Conservation (phyloP, 352 stramenopile species). For the Phytophthora ramorum region DNA sequence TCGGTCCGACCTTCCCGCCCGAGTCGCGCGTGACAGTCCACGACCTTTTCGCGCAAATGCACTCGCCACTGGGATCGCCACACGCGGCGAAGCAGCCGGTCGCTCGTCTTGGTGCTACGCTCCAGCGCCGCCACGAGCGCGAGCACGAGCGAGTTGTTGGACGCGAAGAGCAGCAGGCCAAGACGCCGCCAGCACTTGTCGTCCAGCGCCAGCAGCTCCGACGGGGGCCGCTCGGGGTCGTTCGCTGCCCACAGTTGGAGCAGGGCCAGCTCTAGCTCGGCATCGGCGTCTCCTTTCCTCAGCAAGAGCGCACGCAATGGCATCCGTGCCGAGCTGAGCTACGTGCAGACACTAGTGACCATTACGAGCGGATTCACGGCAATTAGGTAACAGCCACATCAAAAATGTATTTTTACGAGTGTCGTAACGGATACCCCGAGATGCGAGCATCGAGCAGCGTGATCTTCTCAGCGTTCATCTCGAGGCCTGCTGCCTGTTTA, state of each 20-base stretch:
- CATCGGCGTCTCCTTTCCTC: conserved; percentile 8
- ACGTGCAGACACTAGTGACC: conserved; percentile 6
- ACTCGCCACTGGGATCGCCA: conserved; percentile 26
- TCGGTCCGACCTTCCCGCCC: conserved; percentile 26
- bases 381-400: conserved; percentile 29
- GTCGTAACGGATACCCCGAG: conserved; percentile 15
- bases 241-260: conserved; percentile 29
- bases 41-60: conserved; percentile 30
- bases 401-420: conserved; percentile 27
- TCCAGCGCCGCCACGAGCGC: conserved; percentile 32
- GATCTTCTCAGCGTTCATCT: neutral
- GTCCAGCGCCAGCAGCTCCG: conserved; percentile 23
- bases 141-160: conserved; percentile 20
- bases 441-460: neutral
- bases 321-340: conserved; percentile 9
- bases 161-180: conserved; percentile 34
- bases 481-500: neutral
- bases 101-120: conserved; percentile 14
- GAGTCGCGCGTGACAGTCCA: conserved; percentile 33
- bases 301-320: conserved; percentile 23
- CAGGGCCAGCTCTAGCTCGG: conserved; percentile 30
- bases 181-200: conserved; percentile 35
- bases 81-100: conserved; percentile 19
- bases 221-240: conserved; percentile 14
- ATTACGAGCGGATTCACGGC: conserved; percentile 27